Conservation (phyloP, 768 basidiomycete genomes). For the Termitomyces sp. region DNA sequence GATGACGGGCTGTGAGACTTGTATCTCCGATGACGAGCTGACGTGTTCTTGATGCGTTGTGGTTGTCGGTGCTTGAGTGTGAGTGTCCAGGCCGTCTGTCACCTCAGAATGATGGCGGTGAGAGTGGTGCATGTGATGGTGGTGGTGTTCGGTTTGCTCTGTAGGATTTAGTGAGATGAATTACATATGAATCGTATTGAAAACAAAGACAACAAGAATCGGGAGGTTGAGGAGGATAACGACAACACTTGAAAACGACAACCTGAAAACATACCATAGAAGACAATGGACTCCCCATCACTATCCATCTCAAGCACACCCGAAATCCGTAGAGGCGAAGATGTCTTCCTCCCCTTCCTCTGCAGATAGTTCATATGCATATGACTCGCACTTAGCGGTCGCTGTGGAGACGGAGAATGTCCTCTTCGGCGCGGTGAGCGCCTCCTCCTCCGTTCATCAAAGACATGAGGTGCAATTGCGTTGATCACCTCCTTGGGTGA, state of each 20-base stretch:
- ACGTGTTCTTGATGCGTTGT: slow-evolving; percentile 1
- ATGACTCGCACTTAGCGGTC: neutral
- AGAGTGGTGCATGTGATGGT: slow-evolving; percentile 1
- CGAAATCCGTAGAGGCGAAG: slow-evolving; percentile 29
- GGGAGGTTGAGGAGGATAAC: neutral
- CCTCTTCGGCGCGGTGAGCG: slow-evolving; percentile 16
- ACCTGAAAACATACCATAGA: slow-evolving; percentile 20
- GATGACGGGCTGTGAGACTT: slow-evolving; percentile 5
- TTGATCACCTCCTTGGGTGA: slow-evolving; percentile 36
- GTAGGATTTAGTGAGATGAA: neutral
- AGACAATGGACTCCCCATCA: slow-evolving; percentile 26
- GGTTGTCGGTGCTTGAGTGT: neutral
- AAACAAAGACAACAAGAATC: neutral
- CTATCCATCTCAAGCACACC: slow-evolving; percentile 27
- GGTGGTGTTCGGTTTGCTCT: slow-evolving; percentile 15
- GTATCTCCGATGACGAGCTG: neutral
- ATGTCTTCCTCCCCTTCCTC: slow-evolving; percentile 20
- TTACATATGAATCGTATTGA: neutral
- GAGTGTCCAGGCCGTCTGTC: neutral
- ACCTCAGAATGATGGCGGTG: slow-evolving; percentile 5
- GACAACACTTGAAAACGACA: neutral
- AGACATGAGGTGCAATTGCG: slow-evolving; percentile 41
- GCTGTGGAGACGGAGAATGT: slow-evolving; percentile 11
- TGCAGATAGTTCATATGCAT: slow-evolving; percentile 8
- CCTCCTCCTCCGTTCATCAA: slow-evolving; percentile 31